Conservation (phyloP, 257 asterid species). For the Perilla frutescens region DNA sequence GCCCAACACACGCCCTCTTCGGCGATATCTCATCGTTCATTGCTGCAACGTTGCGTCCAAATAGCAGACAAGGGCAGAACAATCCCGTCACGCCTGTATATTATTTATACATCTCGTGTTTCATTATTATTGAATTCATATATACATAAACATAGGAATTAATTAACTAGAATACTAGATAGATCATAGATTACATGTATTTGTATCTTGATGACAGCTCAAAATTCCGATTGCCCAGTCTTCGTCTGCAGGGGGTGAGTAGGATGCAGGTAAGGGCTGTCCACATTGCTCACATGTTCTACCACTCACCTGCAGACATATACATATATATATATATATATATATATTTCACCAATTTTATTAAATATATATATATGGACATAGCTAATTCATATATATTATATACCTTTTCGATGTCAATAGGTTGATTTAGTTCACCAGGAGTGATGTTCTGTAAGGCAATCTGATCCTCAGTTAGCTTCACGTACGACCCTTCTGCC, state of each 20-base stretch:
- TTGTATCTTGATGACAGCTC: conserved; percentile 68
- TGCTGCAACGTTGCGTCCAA: conserved; percentile 65
- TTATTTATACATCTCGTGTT: not conserved
- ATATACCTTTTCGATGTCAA: conserved; percentile 64
- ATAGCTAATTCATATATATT: too few species aligned
- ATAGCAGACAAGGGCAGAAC: conserved; percentile 72
- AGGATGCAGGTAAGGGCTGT: conserved; percentile 66
- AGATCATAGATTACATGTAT: conserved; percentile 56
- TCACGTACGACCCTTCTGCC: conserved; percentile 69
- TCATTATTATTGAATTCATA: too few species aligned
- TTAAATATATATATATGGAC: too few species aligned
- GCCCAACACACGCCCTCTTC: conserved; percentile 63
- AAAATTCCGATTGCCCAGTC: conserved; percentile 82
- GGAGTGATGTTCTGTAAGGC: conserved; percentile 63
- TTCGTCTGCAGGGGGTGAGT: conserved; percentile 78
- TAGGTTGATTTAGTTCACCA: conserved; percentile 81
- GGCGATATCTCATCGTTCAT: conserved; percentile 55
- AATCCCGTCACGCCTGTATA: conserved; percentile 59
- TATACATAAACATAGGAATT: too few species aligned
- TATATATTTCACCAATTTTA: too few species aligned
- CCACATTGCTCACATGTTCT: conserved; percentile 80
- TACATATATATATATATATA: too few species aligned
- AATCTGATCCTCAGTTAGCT: conserved; percentile 62
- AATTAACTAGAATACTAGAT: too few species aligned
- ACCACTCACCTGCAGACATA: conserved; percentile 56